Evolutionary conservation across 2,329 filamentous ascomycete genomes (phyloP).

Genomic region (Xylariales sp.): DNA sequence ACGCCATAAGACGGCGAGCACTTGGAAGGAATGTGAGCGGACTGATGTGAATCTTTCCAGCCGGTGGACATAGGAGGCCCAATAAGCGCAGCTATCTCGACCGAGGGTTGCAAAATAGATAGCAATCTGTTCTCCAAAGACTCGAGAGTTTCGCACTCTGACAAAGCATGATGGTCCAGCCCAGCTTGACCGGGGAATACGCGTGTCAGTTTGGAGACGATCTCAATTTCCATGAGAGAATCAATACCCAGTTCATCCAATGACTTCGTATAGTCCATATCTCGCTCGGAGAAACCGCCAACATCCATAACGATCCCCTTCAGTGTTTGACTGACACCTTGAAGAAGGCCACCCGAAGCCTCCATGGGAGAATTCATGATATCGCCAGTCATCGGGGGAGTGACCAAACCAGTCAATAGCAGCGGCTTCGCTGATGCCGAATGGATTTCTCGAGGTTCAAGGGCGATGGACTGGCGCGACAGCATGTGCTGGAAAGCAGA

Average conservation of each 20-base stretch:
- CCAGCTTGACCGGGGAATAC: conserved; percentile 7
- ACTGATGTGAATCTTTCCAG: conserved; percentile 1
- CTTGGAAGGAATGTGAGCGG: neutral
- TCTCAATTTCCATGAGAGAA: conserved; percentile 8
- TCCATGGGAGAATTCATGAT: neutral
- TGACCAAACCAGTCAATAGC: neutral
- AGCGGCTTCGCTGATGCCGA: neutral
- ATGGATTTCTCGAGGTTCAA: neutral
- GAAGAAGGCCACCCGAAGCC: neutral
- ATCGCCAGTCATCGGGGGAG: conserved; percentile 1
- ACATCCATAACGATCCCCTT: conserved; percentile 8
- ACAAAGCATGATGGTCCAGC: conserved; percentile 6
- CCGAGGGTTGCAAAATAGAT: conserved; percentile 4
- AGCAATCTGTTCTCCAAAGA: conserved; percentile 1
- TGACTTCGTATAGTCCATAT: conserved; percentile 7
- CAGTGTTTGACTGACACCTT: neutral
- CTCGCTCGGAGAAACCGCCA: conserved; percentile 5
- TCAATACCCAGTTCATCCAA: conserved; percentile 8
- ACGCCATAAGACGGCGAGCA: conserved; percentile 4
- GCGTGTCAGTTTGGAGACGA: conserved; percentile 4
- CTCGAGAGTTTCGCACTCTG: conserved; percentile 6
- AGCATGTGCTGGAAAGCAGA: conserved; percentile 6
- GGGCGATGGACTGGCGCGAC: neutral
- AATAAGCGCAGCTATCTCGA: neutral
- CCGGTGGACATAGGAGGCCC: neutral